Base-by-base conservation (phyloP, 129 eudicot species). In the Apium graveolens region DNA sequence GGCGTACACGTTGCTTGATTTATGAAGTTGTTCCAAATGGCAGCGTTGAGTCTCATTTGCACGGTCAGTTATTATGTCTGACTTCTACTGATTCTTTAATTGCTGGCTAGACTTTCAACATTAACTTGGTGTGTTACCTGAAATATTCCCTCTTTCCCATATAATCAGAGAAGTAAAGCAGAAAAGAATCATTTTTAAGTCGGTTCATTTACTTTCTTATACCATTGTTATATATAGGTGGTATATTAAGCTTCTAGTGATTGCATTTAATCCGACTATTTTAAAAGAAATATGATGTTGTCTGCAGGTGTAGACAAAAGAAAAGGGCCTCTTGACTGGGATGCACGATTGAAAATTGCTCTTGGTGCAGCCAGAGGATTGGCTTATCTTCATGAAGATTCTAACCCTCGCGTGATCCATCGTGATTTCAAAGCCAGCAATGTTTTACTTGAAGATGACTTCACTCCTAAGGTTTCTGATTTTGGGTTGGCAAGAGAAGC, bases 371-470 rank as follows among this genome's bases (percentile, higher is more conserved):
- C 99, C 51, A 90, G 97, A 83, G 99, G 97, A 75, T 82, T 95
- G 82, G 99, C 97, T 84, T 95, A 92, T 81, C 99, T 95, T 86
- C 99, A 95, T 84, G 99, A 92, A 81, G 99, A 96, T 84, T 92
- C 97, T 72, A 96, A 96, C 83, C 99, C 99, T 69, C 97, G 99
- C 79, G 97, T 96, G 20, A 96, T 96, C 77, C 99, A 96, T 83
- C 89, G 99, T 12, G 99, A 96, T 78, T 92, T 96, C 77, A 96
- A 96, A 83, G 97, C 99, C 39, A 87, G 97, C 77, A 96, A 96
- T 79, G 95, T 96, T 84, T 86, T 96, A 57, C 80, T 96, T 45
- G 97, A 96, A 84, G 93, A 89, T 37, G 97, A 96, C 83, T 92
- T 81, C 75, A 92, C 97, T 68, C 99, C 99, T n/a, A 96, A 92